Conservation (phyloP, 352 stramenopile species). For the Phytophthora capsici region DNA sequence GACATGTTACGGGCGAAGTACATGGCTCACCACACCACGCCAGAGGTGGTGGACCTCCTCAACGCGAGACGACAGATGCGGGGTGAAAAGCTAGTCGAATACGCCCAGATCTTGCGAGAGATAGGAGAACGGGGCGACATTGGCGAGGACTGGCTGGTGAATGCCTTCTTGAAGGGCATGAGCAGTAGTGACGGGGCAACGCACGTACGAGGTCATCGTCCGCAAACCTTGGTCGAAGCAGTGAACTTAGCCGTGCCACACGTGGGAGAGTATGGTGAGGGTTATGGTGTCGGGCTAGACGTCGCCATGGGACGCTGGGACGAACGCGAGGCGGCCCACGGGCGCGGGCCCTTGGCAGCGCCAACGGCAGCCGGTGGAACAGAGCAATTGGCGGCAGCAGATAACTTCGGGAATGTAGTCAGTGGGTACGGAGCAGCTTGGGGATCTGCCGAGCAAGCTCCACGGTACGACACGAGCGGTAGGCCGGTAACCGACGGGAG, state of each 20-base stretch:
- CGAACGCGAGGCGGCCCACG: not conserved
- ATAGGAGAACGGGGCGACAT: not conserved
- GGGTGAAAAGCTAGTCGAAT: slow-evolving; percentile 4
- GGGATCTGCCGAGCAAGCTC: not conserved
- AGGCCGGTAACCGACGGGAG: not conserved
- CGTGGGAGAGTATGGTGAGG: slow-evolving; percentile 8
- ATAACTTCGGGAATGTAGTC: not conserved
- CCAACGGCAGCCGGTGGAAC: not conserved
- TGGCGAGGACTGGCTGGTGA: slow-evolving; percentile 11
- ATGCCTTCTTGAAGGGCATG: slow-evolving; percentile 9
- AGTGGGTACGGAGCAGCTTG: not conserved
- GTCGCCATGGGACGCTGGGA: not conserved
- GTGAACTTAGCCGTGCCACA: slow-evolving; percentile 1
- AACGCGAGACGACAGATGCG: slow-evolving; percentile 3
- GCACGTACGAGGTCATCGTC: slow-evolving; percentile 1
- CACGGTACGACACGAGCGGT: not conserved
- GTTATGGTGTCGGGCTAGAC: not conserved
- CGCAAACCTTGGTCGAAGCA: not conserved
- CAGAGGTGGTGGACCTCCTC: slow-evolving; percentile 3
- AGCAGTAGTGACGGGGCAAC: not conserved
- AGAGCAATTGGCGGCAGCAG: not conserved
- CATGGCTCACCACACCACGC: not conserved
- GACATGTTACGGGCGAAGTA: slow-evolving; percentile 5
- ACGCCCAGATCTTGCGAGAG: not conserved
- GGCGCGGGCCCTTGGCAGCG: not conserved